Conservation (phyloP, 352 stramenopile genomes). For the Phytophthora pseudosyringae region DNA sequence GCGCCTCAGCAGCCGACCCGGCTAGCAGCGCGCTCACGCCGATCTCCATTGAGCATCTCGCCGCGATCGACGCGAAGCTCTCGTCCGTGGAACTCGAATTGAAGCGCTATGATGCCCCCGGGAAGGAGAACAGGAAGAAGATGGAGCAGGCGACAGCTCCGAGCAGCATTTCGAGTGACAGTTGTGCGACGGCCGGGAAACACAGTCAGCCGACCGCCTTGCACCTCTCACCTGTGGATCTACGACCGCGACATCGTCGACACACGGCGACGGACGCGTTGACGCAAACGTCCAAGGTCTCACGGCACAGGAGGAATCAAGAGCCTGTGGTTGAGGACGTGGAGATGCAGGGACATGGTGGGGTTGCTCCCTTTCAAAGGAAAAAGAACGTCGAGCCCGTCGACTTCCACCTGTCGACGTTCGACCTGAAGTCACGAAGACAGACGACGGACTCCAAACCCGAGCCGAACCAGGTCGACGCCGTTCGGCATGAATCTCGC, state of each 20-base stretch:
- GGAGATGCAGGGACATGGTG: not conserved
- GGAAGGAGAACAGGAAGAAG: constrained; percentile 4
- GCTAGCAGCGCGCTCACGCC: constrained; percentile 21
- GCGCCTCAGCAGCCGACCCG: constrained; percentile 9
- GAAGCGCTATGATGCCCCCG: constrained; percentile 16
- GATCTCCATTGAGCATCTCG: constrained; percentile 25
- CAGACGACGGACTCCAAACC: constrained; percentile 4
- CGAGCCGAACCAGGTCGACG: constrained; percentile 6
- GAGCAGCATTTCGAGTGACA: not conserved
- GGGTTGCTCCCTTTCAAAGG: constrained; percentile 10
- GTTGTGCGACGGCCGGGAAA: constrained; percentile 7
- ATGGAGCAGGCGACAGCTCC: not conserved
- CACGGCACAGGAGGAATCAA: constrained; percentile 1
- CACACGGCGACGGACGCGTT: constrained; percentile 21
- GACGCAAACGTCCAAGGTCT: not conserved
- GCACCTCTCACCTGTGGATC: constrained; percentile 26
- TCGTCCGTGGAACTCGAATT: constrained; percentile 26
- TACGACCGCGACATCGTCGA: constrained; percentile 17
- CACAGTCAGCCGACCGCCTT: constrained; percentile 16
- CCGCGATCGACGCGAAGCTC: constrained; percentile 29
- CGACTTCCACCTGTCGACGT: constrained; percentile 43
- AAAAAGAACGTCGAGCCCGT: constrained; percentile 21
- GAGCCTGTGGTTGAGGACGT: constrained; percentile 1
- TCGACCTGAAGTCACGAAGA: constrained; percentile 28
- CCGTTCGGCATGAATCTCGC: not conserved